Percentiles rank a stretch among this genome's conserved stretches.
These are phyloP conservation scores for Tuber melanosporum DNA, from an alignment of 495 filamentous ascomycete species.

Conservation along the genomic window DNA sequence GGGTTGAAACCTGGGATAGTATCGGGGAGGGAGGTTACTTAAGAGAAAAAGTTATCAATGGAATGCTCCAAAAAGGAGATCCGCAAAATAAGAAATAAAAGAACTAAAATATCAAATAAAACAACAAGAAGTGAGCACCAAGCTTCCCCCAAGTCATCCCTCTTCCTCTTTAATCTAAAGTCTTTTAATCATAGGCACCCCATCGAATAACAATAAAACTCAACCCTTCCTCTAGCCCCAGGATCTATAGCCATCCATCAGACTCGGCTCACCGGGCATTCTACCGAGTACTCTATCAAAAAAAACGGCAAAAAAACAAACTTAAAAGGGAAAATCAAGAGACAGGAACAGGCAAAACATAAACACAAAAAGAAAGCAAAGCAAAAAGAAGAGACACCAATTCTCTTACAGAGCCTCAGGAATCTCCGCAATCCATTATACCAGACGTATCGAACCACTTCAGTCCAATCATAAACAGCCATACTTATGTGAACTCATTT, in stretches of 20 bases:
- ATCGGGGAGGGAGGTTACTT: neutral
- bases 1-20: neutral
- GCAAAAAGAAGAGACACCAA: constrained; percentile 13
- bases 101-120: neutral
- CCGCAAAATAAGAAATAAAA: neutral
- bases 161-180: neutral
- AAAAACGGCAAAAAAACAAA: constrained; percentile 7
- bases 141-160: neutral
- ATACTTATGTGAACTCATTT: neutral
- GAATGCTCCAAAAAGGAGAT: neutral
- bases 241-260: neutral
- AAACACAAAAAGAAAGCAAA: constrained; percentile 2
- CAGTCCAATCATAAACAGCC: neutral
- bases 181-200: neutral
- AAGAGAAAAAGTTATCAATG: neutral
- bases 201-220: neutral
- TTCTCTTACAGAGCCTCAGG: constrained; percentile 9
- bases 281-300: constrained; percentile 16
- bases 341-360: neutral
- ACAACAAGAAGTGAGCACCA: neutral
- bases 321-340: neutral
- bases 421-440: constrained; percentile 5
- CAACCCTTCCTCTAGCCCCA: neutral
- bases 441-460: neutral
- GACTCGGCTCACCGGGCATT: constrained; percentile 5